These are phyloP conservation scores for Colletotrichum sp. DNA, from an alignment of 2,329 filamentous ascomycete species.

Conservation along the genomic window DNA sequence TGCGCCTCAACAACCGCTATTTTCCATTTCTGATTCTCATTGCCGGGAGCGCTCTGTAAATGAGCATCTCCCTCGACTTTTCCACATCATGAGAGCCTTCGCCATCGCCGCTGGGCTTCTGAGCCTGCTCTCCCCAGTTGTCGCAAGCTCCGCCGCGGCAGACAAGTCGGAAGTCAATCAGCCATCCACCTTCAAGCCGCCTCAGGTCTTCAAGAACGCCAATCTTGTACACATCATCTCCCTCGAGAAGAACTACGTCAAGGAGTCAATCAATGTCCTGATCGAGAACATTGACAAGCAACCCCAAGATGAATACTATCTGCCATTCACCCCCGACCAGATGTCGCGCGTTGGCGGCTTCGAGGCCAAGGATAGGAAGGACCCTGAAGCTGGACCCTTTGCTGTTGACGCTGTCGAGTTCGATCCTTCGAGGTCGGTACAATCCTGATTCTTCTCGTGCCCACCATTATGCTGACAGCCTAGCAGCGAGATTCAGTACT, in stretches of 20 bases:
- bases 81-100: slow-evolving; percentile 49
- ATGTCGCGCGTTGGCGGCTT: slow-evolving; percentile 82
- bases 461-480: neutral
- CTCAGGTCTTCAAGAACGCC: slow-evolving; percentile 90
- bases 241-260: slow-evolving; percentile 88
- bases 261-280: slow-evolving; percentile 92
- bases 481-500: slow-evolving; percentile 77
- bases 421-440: slow-evolving; percentile 60
- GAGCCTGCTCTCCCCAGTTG: slow-evolving; percentile 58
- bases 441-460: neutral
- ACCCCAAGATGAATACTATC: slow-evolving; percentile 87
- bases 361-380: slow-evolving; percentile 93
- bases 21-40: slow-evolving; percentile 15
- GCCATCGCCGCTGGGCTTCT: slow-evolving; percentile 62
- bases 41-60: slow-evolving; percentile 27
- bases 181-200: slow-evolving; percentile 77
- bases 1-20: slow-evolving; percentile 15
- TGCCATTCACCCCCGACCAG: slow-evolving; percentile 81
- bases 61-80: slow-evolving; percentile 26
- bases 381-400: slow-evolving; percentile 71
- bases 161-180: slow-evolving; percentile 58
- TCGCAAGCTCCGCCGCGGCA: slow-evolving; percentile 42
- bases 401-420: slow-evolving; percentile 71
- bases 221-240: slow-evolving; percentile 92
- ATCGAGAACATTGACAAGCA: slow-evolving; percentile 84